Evolutionary conservation across 164 flowering plant genomes (phyloP).

Genomic region (grape (Vitis vinifera)): ASM3070453v1 NC_081811.1:23190501-23191000

Average conservation of each 20-base stretch:
- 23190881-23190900: conserved; percentile 28
- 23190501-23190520: conserved; percentile 21
- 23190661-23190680: too few species aligned
- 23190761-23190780: conserved; percentile 45
- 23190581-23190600: conserved; percentile 3
- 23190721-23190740: too few species aligned
- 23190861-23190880: conserved; percentile 30
- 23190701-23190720: too few species aligned
- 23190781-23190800: conserved; percentile 26
- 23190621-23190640: conserved; percentile 2
- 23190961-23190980: conserved; percentile 27
- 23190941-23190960: conserved; percentile 30
- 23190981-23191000: conserved; percentile 22
- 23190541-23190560: conserved; percentile 29
- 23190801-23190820: conserved; percentile 31
- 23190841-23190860: conserved; percentile 34
- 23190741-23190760: conserved; percentile 16
- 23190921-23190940: conserved; percentile 21
- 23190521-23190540: conserved; percentile 27
- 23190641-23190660: too few species aligned
- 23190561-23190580: conserved; percentile 36
- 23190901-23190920: conserved; percentile 15
- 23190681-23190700: too few species aligned
- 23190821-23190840: conserved; percentile 28
- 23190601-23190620: neutral